phyloP scores from a whole-genome alignment of 768 basidiomycete genomes.

The Russula emetica region DNA sequence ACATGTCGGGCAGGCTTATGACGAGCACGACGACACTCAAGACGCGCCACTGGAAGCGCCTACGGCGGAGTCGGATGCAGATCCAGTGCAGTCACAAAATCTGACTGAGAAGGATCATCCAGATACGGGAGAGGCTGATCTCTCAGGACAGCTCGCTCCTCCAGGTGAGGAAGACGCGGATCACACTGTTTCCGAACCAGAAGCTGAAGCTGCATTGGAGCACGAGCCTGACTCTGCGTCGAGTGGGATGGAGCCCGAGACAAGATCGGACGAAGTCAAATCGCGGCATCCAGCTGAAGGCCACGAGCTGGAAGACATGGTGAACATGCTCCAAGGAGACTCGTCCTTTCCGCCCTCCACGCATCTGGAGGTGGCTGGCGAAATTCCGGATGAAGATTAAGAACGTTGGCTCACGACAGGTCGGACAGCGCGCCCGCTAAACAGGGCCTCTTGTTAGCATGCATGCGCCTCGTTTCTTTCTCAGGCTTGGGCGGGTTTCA shows the following conservation, averaged over 20 bases:
- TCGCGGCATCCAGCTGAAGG: constrained; percentile 27
- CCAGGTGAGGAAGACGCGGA: constrained; percentile 21
- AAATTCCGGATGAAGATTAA: constrained; percentile 52
- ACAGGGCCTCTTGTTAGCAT: not conserved
- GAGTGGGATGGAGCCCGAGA: constrained; percentile 25
- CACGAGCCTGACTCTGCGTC: constrained; percentile 22
- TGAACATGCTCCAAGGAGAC: constrained; percentile 56
- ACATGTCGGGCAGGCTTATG: constrained; percentile 8
- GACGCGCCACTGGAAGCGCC: constrained; percentile 18
- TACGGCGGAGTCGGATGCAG: constrained; percentile 13
- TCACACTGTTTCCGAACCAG: constrained; percentile 7
- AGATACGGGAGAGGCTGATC: constrained; percentile 15
- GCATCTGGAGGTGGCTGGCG: constrained; percentile 36
- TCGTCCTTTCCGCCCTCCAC: constrained; percentile 29
- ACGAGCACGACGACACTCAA: constrained; percentile 26
- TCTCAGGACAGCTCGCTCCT: constrained; percentile 7
- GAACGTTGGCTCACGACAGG: not conserved
- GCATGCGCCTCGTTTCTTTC: not conserved
- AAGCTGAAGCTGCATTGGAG: constrained; percentile 22
- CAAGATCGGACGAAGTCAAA: constrained; percentile 29
- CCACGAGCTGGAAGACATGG: constrained; percentile 58
- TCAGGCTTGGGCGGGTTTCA: not conserved
- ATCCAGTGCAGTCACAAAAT: not conserved
- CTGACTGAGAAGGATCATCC: constrained; percentile 9
- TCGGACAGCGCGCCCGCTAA: not conserved